Evolutionary conservation across 1,284 basidiomycete genomes (phyloP).

Genomic region (Naganishia sp.): DNA sequence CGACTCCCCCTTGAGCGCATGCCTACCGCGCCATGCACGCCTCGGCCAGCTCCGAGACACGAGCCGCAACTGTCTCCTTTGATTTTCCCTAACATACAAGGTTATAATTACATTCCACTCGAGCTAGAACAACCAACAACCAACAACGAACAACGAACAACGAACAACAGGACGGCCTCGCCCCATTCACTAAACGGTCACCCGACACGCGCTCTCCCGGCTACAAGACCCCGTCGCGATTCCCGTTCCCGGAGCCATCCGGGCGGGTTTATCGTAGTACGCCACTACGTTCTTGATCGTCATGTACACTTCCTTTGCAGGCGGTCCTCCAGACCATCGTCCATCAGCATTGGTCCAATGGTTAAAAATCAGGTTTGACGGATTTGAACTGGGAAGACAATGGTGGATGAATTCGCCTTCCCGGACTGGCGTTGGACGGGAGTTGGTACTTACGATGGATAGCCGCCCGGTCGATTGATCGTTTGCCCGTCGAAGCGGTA

Average conservation of each 20-base stretch:
- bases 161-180: too few species aligned
- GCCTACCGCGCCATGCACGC: not conserved
- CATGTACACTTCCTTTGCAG: constrained; percentile 12
- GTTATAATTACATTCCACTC: too few species aligned
- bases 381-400: constrained; percentile 5
- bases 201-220: constrained; percentile 5
- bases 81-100: not conserved
- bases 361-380: constrained; percentile 32
- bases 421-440: too few species aligned
- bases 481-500: constrained; percentile 26
- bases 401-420: too few species aligned
- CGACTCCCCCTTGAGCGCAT: not conserved
- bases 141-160: not conserved
- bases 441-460: constrained; percentile 9
- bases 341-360: constrained; percentile 33
- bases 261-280: constrained; percentile 10
- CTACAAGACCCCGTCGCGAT: constrained; percentile 1
- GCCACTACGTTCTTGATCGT: constrained; percentile 1
- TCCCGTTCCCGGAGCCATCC: constrained; percentile 1
- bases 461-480: constrained; percentile 26
- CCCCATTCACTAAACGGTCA: constrained; percentile 5
- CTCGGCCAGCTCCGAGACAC: not conserved
- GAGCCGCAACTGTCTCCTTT: not conserved
- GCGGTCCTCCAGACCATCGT: constrained; percentile 34
- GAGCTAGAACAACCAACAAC: not conserved